A percentile compares a stretch with the other conserved stretches of the same genome.
phyloP scores from a whole-genome alignment of 345 rosid species.

The Anacardium occidentale region DNA sequence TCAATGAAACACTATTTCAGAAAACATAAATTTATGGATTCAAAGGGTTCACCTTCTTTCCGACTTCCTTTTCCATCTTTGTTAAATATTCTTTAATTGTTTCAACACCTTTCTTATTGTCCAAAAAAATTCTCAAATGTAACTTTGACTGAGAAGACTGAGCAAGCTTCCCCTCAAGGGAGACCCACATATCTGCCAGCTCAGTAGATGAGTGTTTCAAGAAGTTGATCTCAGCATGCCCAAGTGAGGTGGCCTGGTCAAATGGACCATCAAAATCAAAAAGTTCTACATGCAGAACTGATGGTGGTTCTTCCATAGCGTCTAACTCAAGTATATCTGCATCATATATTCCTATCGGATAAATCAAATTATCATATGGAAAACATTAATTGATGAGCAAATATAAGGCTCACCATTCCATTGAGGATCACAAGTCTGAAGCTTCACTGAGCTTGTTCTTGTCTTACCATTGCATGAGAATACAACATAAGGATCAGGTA shows the following conservation, averaged over 20 bases:
- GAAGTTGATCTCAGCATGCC: slow-evolving; percentile 83
- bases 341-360: slow-evolving; percentile 25
- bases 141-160: slow-evolving; percentile 78
- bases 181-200: slow-evolving; percentile 74
- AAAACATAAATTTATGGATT: background rate
- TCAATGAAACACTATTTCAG: background rate
- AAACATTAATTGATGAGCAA: slow-evolving; percentile 6
- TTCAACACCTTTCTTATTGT: slow-evolving; percentile 75
- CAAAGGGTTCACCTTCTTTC: slow-evolving; percentile 65
- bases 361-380: background rate
- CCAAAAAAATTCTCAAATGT: slow-evolving; percentile 71
- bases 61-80: slow-evolving; percentile 90
- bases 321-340: slow-evolving; percentile 91
- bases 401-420: slow-evolving; percentile 68
- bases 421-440: slow-evolving; percentile 69
- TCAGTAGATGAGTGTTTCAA: slow-evolving; percentile 71
- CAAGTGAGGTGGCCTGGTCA: slow-evolving; percentile 81
- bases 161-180: slow-evolving; percentile 78
- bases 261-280: slow-evolving; percentile 94
- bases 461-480: slow-evolving; percentile 83
- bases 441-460: slow-evolving; percentile 83
- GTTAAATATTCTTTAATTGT: slow-evolving; percentile 71
- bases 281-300: slow-evolving; percentile 81
- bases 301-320: slow-evolving; percentile 94
- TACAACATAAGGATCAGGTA: slow-evolving; percentile 76